phyloP scores from a whole-genome alignment of 2,329 filamentous ascomycete genomes.

The Penicillium sp. region DNA sequence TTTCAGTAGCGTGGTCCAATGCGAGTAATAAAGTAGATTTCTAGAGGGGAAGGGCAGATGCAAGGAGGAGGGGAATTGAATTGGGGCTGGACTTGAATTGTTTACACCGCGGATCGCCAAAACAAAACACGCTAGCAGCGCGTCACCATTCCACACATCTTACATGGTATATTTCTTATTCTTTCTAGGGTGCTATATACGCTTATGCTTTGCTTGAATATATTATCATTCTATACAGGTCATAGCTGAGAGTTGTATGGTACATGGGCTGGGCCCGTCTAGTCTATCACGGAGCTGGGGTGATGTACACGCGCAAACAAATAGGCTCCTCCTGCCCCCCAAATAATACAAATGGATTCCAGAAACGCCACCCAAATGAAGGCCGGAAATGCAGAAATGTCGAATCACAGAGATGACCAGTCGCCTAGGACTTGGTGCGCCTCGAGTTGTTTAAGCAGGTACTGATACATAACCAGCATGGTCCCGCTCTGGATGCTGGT shows the following conservation, averaged over 20 bases:
- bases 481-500: conserved; percentile 96
- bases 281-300: conserved; percentile 23
- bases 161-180: too few species aligned
- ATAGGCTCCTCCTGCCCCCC: conserved; percentile 6
- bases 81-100: conserved; percentile 23
- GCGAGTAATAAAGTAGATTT: conserved; percentile 17
- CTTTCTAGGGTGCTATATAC: too few species aligned
- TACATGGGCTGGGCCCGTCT: conserved; percentile 26
- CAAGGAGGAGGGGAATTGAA: conserved; percentile 24
- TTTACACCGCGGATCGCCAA: conserved; percentile 38
- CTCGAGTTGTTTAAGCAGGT: conserved; percentile 77
- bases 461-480: conserved; percentile 96
- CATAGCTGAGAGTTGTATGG: conserved; percentile 12
- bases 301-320: conserved; percentile 18
- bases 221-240: background rate
- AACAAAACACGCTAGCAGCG: conserved; percentile 36
- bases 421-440: conserved; percentile 43
- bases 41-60: conserved; percentile 17
- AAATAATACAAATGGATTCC: conserved; percentile 7
- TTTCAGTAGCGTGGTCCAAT: background rate
- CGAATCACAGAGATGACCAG: conserved; percentile 18
- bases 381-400: conserved; percentile 16
- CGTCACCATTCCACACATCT: too few species aligned
- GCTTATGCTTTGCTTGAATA: too few species aligned
- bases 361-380: conserved; percentile 28